These are phyloP conservation scores for Nothophaeocryptopus gaeumannii DNA, from an alignment of 2,329 filamentous ascomycete species.

Conservation along the genomic window DNA sequence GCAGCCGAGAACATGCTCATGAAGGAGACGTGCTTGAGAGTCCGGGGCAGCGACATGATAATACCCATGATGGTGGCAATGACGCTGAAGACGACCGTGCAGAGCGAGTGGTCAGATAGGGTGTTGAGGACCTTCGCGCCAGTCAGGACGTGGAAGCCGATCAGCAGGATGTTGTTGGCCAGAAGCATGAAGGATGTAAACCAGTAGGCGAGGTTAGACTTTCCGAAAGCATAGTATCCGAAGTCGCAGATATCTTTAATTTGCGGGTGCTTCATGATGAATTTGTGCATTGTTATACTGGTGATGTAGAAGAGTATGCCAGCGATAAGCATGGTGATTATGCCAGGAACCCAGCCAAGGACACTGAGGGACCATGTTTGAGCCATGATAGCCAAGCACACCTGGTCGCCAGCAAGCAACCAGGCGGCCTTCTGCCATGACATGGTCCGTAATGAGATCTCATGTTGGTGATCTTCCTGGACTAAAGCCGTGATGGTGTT, in stretches of 20 bases:
- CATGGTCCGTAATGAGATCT: slow-evolving; percentile 54
- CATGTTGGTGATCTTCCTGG: slow-evolving; percentile 44
- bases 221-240: slow-evolving; percentile 48
- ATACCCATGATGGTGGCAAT: slow-evolving; percentile 49
- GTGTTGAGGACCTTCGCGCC: slow-evolving; percentile 52
- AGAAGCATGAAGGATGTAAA: slow-evolving; percentile 49
- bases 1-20: slow-evolving; percentile 52
- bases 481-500: slow-evolving; percentile 28
- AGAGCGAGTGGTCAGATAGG: slow-evolving; percentile 48
- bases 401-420: slow-evolving; percentile 49
- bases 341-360: slow-evolving; percentile 48
- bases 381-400: slow-evolving; percentile 53
- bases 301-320: slow-evolving; percentile 51
- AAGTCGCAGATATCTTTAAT: slow-evolving; percentile 53
- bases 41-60: slow-evolving; percentile 46
- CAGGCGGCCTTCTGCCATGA: slow-evolving; percentile 53
- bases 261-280: slow-evolving; percentile 52
- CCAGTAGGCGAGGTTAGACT: slow-evolving; percentile 44
- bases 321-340: slow-evolving; percentile 48
- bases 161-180: slow-evolving; percentile 53
- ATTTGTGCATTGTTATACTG: slow-evolving; percentile 52
- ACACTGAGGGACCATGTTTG: slow-evolving; percentile 52
- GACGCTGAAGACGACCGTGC: slow-evolving; percentile 50
- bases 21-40: slow-evolving; percentile 49
- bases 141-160: slow-evolving; percentile 52